Conservation (phyloP, 345 rosid genomes). For the Melaleuca alternifolia region DNA sequence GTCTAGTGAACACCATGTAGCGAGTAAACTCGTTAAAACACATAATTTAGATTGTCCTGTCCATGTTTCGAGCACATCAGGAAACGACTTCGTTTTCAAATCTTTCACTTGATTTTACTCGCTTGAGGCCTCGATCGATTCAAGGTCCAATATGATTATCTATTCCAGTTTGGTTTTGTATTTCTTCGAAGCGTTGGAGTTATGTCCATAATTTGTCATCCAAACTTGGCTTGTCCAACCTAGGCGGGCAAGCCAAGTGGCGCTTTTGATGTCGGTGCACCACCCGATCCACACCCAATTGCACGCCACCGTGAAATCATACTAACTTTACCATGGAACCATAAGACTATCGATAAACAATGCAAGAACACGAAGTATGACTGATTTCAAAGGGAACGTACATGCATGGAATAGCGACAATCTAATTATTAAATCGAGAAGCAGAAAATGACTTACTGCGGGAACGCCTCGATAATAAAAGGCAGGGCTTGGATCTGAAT, state of each 20-base stretch:
- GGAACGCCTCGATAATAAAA: slow-evolving; percentile 18
- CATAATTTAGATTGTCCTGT: too few relatives aligned
- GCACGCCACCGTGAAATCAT: not conserved
- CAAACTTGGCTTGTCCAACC: too few relatives aligned
- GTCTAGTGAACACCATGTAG: too few relatives aligned
- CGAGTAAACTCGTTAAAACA: too few relatives aligned
- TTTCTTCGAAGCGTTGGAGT: not conserved
- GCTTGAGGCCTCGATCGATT: too few relatives aligned
- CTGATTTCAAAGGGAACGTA: not conserved
- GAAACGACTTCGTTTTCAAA: too few relatives aligned
- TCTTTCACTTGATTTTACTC: too few relatives aligned
- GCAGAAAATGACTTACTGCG: not conserved
- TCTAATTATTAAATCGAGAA: not conserved
- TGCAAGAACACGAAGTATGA: not conserved
- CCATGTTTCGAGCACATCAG: too few relatives aligned
- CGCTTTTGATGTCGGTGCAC: not conserved
- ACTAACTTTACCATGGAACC: not conserved
- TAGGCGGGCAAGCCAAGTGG: too few relatives aligned
- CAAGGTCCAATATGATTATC: too few relatives aligned
- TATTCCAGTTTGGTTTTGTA: too few relatives aligned
- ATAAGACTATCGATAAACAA: not conserved
- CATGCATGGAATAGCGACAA: not conserved
- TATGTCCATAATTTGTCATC: not conserved
- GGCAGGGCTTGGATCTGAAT: slow-evolving; percentile 10
- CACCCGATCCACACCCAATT: not conserved